Conservation (phyloP, 75 land plant genomes). For the Sequoiadendron giganteum region DNA sequence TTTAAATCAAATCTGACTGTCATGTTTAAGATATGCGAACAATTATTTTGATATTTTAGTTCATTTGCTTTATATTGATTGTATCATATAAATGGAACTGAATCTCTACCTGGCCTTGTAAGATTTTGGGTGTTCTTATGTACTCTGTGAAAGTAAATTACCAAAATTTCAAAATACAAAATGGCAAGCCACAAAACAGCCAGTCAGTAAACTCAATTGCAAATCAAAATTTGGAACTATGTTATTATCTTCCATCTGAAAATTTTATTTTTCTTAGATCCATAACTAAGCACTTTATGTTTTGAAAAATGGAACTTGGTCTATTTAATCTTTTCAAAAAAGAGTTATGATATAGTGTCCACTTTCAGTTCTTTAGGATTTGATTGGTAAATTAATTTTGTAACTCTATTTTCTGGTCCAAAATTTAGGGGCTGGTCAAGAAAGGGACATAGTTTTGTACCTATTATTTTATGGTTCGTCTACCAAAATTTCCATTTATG, state of each 20-base stretch:
- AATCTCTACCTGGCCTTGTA: neutral
- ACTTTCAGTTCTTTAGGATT: neutral
- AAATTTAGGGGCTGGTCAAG: neutral
- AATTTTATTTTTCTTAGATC: neutral
- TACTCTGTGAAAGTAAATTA: neutral
- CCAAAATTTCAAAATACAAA: neutral
- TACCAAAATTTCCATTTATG: neutral
- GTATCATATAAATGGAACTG: neutral
- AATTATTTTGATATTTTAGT: neutral
- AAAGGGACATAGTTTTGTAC: neutral
- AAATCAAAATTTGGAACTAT: neutral
- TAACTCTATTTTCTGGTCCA: neutral
- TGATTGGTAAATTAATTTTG: too few relatives aligned
- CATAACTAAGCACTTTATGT: neutral
- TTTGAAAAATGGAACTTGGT: neutral
- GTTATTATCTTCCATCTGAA: neutral
- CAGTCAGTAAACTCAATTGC: neutral
- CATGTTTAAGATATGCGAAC: neutral
- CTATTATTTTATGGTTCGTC: neutral
- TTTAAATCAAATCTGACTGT: neutral
- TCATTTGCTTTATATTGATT: neutral
- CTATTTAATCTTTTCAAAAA: neutral
- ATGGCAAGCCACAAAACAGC: too few relatives aligned
- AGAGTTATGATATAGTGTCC: neutral
- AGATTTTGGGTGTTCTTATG: neutral